Evolutionary conservation across 176 grass and related monocot genomes (phyloP), one percentile per base, ranked within the genome.

Genomic region (Otatea glauca): DNA sequence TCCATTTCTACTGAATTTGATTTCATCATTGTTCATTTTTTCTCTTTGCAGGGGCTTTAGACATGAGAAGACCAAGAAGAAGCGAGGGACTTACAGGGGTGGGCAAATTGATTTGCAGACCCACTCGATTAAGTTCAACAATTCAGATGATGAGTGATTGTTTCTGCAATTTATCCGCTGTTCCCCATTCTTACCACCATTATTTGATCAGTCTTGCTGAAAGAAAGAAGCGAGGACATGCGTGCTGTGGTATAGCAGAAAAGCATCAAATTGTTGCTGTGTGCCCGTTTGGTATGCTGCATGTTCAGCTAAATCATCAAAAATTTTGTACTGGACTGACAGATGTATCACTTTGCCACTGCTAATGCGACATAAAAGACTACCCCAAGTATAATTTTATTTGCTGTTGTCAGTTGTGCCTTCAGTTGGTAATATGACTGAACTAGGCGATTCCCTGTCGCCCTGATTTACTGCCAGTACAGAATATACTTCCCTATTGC

Each of bases 1-100:
- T 7, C 45, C 5, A 2, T 54, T 74, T 43, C 4, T 77, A 37
- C n/a, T 59, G 56, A 63, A 89, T 37, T 61, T 73, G 14, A 3
- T 85, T 16, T 67, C 20, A 80, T 80, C 6, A 25, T 37, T 81
- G 61, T 10, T 55, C 2, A 17, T 61, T 34, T 76, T 76, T 73
- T 29, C 12, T 38, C 3, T 47, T 56, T 82, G 44, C 88, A 99
- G 96, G 90, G 91, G 89, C n/a, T 99, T 99, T 71, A 90, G 96
- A 58, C 96, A 96, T 47, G 96, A 99, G 90, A 99, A 99, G 81
- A 99, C 93, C 43, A 99, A 96, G 78, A 99, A 99, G 84, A 99
- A 99, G 86, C 89, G 93, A 4, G 96, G 96, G 56, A 84, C 69
- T 39, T 99, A 95, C 64, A 88, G 83, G 70, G 96, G 96, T 13